Base-by-base conservation (phyloP, 768 basidiomycete species). In the Amanita muscaria region DNA sequence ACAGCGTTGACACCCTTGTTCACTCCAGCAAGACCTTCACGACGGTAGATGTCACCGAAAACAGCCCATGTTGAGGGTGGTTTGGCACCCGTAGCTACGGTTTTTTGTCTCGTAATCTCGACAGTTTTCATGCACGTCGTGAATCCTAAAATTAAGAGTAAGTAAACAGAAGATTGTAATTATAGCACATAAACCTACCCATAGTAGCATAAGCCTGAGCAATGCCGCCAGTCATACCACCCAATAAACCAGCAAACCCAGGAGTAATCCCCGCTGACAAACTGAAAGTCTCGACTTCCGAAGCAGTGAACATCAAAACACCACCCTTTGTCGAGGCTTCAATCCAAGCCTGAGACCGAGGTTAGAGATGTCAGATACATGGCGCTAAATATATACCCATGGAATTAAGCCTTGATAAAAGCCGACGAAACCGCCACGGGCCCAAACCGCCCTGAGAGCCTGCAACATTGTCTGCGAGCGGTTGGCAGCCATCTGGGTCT, bases 121-220 rank as follows among this genome's bases (percentile, higher is more conserved):
- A 79, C 96, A 16, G 96, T 99, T 68, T 99, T 99, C 96, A 99
- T 99, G 65, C 91, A 96, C 33, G 94, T 97, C 66, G 91, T 94
- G 70, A 98, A 91, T 55, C 94, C 92, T 96, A 31, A 31, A 31
- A 22, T 42, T 30, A 24, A 36, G 27, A 51, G 5, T 12, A 12
- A 12, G 6, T 14, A 15, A 33, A n/a, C 2, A 22, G 11, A 19
- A 24, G 21, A 8, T 15, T 21, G 18, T 18, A 18, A 12, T 19
- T 11, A 22, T 10, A 6, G 15, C 4, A n/a, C n/a, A 11, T 9
- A 7, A 14, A 74, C 84, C 61, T 58, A 93, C 96, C 96, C 93
- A 99, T 98, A n/a, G 96, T 98, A 49, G 92, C 93, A 60, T 99
- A 99, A 22, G 96, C 94, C 67, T 99, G 96, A 32, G 86, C 89